phyloP scores from a whole-genome alignment of 805 yeast genomes.

The Babjeviella inositovora region DNA sequence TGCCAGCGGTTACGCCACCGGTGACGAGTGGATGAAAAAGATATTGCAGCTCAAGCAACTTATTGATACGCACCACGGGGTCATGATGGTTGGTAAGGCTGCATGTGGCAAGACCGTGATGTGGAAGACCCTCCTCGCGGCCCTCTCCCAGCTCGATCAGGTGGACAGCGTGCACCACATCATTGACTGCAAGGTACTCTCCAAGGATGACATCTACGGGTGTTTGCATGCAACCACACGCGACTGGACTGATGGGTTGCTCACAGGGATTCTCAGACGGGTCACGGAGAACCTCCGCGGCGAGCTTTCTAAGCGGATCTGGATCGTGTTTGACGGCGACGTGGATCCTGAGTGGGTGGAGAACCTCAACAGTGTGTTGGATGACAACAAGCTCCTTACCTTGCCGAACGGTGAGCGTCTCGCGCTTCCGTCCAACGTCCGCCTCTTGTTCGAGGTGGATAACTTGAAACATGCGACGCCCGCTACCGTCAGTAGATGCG shows the following conservation, averaged over 20 bases:
- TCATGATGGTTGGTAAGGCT: slow-evolving; percentile 65
- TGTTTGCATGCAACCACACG: slow-evolving; percentile 56
- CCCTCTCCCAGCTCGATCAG: slow-evolving; percentile 16
- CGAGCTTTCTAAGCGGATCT: slow-evolving; percentile 34
- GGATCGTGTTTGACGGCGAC: slow-evolving; percentile 87
- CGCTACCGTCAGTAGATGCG: slow-evolving; percentile 89
- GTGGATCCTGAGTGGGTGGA: slow-evolving; percentile 93
- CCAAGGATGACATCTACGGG: slow-evolving; percentile 59
- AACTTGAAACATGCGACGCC: slow-evolving; percentile 55
- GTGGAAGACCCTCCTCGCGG: slow-evolving; percentile 29
- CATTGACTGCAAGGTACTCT: slow-evolving; percentile 64
- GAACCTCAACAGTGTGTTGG: slow-evolving; percentile 76
- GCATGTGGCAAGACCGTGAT: slow-evolving; percentile 60
- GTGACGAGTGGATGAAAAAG: slow-evolving; percentile 33
- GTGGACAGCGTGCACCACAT: slow-evolving; percentile 20
- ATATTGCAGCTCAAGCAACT: slow-evolving; percentile 46
- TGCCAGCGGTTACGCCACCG: slow-evolving; percentile 11
- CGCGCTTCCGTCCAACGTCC: slow-evolving; percentile 43
- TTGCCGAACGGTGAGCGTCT: slow-evolving; percentile 84
- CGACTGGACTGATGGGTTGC: slow-evolving; percentile 86
- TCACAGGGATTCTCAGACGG: slow-evolving; percentile 50
- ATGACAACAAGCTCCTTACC: slow-evolving; percentile 71
- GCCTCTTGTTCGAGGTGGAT: slow-evolving; percentile 66
- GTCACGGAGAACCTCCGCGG: slow-evolving; percentile 41
- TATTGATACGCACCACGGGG: slow-evolving; percentile 53